These are phyloP conservation scores for Trichoderma arundinaceum DNA, from an alignment of 2,329 filamentous ascomycete species.

Conservation along the genomic window DNA sequence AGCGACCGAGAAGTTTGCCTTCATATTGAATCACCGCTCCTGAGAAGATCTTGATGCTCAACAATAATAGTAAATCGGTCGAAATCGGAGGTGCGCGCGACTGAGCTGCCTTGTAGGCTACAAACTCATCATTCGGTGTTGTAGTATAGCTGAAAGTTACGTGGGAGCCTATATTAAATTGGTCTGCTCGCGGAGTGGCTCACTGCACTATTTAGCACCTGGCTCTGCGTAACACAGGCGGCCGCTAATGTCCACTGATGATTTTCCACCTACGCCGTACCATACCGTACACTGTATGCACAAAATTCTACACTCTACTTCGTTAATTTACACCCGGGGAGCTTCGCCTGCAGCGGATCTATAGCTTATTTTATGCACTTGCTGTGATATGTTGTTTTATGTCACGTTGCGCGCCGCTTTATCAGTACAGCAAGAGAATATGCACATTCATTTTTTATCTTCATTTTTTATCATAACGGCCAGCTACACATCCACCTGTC, in stretches of 20 bases:
- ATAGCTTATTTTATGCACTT: too few species aligned
- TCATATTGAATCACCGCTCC: conserved; percentile 6
- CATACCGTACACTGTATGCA: too few species aligned
- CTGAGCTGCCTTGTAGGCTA: background rate
- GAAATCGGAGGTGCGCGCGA: background rate
- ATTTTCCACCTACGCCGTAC: too few species aligned
- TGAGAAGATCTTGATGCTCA: background rate
- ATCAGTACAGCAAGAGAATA: conserved; percentile 2
- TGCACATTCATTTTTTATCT: conserved; percentile 26
- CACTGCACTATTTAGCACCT: too few species aligned
- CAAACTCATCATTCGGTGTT: background rate
- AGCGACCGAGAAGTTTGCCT: conserved; percentile 4
- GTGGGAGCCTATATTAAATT: too few species aligned
- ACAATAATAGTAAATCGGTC: background rate
- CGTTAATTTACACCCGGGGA: too few species aligned
- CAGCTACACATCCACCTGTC: conserved; percentile 42
- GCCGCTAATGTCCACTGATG: too few species aligned
- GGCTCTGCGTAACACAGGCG: too few species aligned
- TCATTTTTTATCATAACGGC: conserved; percentile 38
- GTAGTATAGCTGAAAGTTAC: background rate
- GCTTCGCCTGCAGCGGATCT: background rate
- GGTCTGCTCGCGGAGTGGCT: too few species aligned
- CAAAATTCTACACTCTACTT: background rate
- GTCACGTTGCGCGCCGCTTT: background rate
- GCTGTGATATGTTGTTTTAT: background rate